These are phyloP conservation scores for Baeospora myosura DNA, from an alignment of 1,284 basidiomycete genomes.

Conservation along the genomic window DNA sequence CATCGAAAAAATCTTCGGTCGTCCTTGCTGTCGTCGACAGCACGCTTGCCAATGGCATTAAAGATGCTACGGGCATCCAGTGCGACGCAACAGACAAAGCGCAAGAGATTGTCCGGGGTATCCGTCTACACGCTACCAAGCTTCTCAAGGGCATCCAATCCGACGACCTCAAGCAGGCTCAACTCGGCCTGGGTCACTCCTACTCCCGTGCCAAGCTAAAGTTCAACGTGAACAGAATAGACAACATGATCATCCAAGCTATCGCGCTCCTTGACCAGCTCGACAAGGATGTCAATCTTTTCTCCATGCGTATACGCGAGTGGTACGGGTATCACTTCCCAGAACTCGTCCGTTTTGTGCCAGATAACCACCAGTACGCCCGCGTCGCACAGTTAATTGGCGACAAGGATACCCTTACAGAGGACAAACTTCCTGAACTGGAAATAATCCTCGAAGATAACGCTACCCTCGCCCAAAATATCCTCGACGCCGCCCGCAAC, in stretches of 20 bases:
- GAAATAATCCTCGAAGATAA: constrained; percentile 84
- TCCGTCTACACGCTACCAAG: constrained; percentile 89
- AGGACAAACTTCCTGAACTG: constrained; percentile 77
- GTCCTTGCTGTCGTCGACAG: constrained; percentile 82
- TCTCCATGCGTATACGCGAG: constrained; percentile 96
- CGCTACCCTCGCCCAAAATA: constrained; percentile 82
- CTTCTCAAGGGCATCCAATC: constrained; percentile 85
- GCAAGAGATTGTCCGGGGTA: constrained; percentile 87
- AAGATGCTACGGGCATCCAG: constrained; percentile 67
- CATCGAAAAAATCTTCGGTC: constrained; percentile 77
- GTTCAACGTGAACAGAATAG: constrained; percentile 98
- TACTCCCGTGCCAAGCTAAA: constrained; percentile 98
- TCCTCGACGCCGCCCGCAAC: constrained; percentile 89
- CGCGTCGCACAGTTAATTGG: constrained; percentile 83
- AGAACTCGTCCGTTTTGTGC: constrained; percentile 89
- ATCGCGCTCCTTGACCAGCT: constrained; percentile 98
- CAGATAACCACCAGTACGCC: constrained; percentile 97
- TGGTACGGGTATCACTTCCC: constrained; percentile 99
- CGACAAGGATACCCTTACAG: constrained; percentile 75
- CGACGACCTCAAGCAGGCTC: constrained; percentile 88
- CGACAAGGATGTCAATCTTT: constrained; percentile 99
- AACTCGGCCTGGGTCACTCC: constrained; percentile 95
- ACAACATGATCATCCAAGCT: constrained; percentile 99
- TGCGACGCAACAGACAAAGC: constrained; percentile 87
- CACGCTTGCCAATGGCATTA: constrained; percentile 77